Base-by-base conservation (phyloP, 106 monocot genomes). In the Acorus gramineus region DNA sequence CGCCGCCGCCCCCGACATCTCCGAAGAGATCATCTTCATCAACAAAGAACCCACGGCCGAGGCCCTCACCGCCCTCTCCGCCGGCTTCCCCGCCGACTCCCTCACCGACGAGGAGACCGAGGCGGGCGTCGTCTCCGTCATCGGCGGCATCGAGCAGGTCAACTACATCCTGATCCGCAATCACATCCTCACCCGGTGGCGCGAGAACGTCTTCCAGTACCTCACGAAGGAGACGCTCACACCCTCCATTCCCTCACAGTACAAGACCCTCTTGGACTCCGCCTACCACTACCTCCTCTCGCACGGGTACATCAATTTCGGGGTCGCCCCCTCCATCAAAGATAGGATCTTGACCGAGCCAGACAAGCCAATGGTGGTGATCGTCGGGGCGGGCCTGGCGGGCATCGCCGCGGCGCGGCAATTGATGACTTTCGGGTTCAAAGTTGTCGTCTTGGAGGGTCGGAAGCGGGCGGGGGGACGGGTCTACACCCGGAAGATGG, bases 61-160 rank as follows among this genome's bases (percentile, higher is more conserved):
- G 71, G 98, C 98, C 71, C 79, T 92, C 54, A 92, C 81, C 67
- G 98, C 88, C 11, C 88, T 98, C 62, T 79, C 88, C 71, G 71
- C 81, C 28, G 98, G 98, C 4, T 98, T 98, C 77, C 98, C 98
- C 10, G 98, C 98, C 2, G 98, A 98, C 79, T 83, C 87, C 47
- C 81, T 98, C 55, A 92, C 92, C 65, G 92, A 98, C 28, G 98
- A 98, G 76, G 98, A 98, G 76, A 77, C 89, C 69, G 98, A 98
- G 56, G 78, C 79, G 54, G 77, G 67, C 66, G 98, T 98, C 50
- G 88, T 98, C 63, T 88, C 98, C 69, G 56, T 67, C 72, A 55
- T 89, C 46, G 91, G 91, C 46, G 98, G 98, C 43, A 91, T 98
- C 64, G 98, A 98, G 69, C 98, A 98, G 88, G 88, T 98, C 3